Percentiles rank a stretch among this genome's conserved stretches.
Conservation (phyloP, 1,139 yeast species). For the Yamadazyma atmosphaerica region DNA sequence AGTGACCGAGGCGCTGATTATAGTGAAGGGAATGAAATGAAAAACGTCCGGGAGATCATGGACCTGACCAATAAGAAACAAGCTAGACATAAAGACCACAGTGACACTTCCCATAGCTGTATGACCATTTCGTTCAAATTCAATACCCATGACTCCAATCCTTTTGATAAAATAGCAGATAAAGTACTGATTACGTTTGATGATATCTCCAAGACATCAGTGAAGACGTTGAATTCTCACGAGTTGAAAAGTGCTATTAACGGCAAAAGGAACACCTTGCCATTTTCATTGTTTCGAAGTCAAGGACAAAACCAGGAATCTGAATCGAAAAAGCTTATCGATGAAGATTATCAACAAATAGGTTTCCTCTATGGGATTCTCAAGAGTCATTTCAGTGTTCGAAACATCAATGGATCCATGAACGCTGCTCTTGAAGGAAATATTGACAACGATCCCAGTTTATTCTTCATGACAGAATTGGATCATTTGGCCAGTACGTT, state of each 20-base stretch:
- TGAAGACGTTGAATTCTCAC: conserved; percentile 22
- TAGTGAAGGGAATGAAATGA: conserved; percentile 5
- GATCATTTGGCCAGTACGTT: conserved; percentile 26
- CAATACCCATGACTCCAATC: conserved; percentile 34
- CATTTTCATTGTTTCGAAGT: conserved; percentile 29
- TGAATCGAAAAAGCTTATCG: conserved; percentile 13
- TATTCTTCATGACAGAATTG: conserved; percentile 30
- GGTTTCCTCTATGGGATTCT: conserved; percentile 33
- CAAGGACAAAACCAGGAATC: conserved; percentile 8
- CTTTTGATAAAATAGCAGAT: conserved; percentile 27
- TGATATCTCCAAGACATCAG: conserved; percentile 20
- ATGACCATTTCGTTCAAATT: conserved; percentile 38
- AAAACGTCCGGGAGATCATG: conserved; percentile 10
- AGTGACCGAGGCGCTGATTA: background rate
- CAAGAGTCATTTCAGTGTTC: conserved; percentile 30
- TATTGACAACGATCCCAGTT: conserved; percentile 11
- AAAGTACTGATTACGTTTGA: conserved; percentile 32
- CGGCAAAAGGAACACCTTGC: conserved; percentile 26
- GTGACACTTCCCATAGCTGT: too few species aligned
- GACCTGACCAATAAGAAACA: background rate
- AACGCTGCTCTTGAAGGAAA: conserved; percentile 5
- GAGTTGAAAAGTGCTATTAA: conserved; percentile 28
- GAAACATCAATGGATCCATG: conserved; percentile 35
- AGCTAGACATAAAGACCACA: too few species aligned
- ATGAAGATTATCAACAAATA: conserved; percentile 34